Evolutionary conservation across 768 basidiomycete genomes (phyloP).

Genomic region (Trametes coccinea): DNA sequence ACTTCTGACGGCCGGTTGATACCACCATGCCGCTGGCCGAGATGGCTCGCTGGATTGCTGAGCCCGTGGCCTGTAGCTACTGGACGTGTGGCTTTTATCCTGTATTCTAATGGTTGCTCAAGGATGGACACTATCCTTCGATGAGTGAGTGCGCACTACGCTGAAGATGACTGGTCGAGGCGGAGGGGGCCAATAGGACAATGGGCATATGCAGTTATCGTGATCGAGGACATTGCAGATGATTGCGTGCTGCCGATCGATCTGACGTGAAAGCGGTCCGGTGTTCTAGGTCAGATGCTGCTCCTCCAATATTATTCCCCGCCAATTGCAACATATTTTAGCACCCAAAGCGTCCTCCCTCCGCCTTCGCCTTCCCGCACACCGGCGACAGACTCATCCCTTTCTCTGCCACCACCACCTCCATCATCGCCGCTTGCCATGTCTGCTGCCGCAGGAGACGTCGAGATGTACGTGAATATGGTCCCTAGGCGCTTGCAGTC

Average conservation of each 20-base stretch:
- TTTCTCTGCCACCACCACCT: neutral
- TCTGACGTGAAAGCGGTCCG: slow-evolving; percentile 26
- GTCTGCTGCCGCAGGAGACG: slow-evolving; percentile 43
- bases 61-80: neutral
- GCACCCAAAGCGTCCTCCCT: neutral
- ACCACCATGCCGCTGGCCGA: neutral
- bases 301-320: neutral
- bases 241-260: slow-evolving; percentile 27
- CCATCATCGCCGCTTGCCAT: slow-evolving; percentile 35
- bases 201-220: slow-evolving; percentile 12
- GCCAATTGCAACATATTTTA: slow-evolving; percentile 1
- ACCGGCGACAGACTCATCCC: neutral
- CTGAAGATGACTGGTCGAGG: neutral
- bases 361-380: neutral
- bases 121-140: neutral
- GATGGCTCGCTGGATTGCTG: neutral
- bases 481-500: neutral
- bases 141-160: neutral
- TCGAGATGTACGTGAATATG: slow-evolving; percentile 54
- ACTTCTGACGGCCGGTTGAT: slow-evolving; percentile 56
- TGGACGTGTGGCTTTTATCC: slow-evolving; percentile 11
- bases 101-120: slow-evolving; percentile 8
- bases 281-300: slow-evolving; percentile 16
- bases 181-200: slow-evolving; percentile 9
- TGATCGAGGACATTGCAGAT: slow-evolving; percentile 11